phyloP scores from a whole-genome alignment of 2,329 filamentous ascomycete species.

The Xylaria sp. region DNA sequence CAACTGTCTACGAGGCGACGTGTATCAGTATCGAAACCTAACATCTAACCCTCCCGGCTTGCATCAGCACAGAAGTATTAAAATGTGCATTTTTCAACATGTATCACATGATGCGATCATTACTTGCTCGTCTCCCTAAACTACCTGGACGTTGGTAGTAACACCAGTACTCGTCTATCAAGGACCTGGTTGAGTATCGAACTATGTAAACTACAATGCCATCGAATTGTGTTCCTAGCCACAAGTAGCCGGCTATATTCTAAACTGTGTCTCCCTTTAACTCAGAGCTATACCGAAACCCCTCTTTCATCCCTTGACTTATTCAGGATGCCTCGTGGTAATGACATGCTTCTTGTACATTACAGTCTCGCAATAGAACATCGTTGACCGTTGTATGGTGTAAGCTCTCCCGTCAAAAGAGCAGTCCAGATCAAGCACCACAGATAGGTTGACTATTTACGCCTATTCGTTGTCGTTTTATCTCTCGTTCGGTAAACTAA shows the following conservation, averaged over 20 bases:
- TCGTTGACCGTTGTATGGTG: slow-evolving; percentile 24
- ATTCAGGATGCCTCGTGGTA: background rate
- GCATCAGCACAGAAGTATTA: background rate
- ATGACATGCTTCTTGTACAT: background rate
- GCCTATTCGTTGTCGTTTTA: background rate
- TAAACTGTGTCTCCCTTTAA: no score
- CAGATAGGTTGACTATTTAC: slow-evolving; percentile 21
- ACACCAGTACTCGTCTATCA: background rate
- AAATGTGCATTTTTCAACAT: background rate
- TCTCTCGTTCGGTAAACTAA: background rate
- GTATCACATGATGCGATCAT: background rate
- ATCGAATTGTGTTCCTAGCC: background rate
- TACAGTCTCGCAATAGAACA: slow-evolving; percentile 25
- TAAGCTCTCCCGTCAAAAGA: slow-evolving; percentile 13
- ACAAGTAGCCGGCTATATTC: background rate
- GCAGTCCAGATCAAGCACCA: slow-evolving; percentile 26
- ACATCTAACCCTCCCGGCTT: background rate
- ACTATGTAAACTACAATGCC: background rate
- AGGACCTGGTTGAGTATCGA: background rate
- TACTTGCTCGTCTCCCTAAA: background rate
- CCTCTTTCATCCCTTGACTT: no score
- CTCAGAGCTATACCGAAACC: background rate
- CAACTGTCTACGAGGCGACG: background rate
- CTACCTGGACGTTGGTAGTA: background rate
- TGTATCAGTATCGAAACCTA: background rate